Base-by-base conservation (phyloP, 1,284 basidiomycete species). In the Marasmius sp. region DNA sequence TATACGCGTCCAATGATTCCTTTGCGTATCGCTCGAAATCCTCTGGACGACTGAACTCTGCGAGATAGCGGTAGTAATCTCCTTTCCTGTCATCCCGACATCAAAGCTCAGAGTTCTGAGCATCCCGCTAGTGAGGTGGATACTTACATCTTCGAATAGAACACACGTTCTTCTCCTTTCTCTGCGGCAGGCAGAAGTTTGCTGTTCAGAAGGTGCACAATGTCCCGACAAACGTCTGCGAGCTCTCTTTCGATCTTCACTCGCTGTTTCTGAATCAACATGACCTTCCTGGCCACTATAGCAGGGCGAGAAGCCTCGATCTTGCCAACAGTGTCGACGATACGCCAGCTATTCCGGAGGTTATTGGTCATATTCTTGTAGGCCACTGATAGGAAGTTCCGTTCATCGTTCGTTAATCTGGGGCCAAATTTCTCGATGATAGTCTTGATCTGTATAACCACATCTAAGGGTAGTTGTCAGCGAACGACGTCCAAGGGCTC, bases 11-110 rank as follows among this genome's bases (percentile, higher is more conserved):
- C 38, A 89, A 77, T 12, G 87, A 87, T 18, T 79, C 74, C 22
- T 81, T 78, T 3, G 81, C 85, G 63, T 80, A 81, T 55, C 74
- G 74, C 59, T 78, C 72, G 54, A 79, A 73, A 47, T 87, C 85
- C 59, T 78, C 74, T 55, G 79, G 75, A 38, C 80, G 79, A 2
- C 85, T 80, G 62, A 86, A 83, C 67, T 89, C 88, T 3, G 86
- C 85, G 33, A 89, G 78, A 68, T 89, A 89, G 47, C 87, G 85
- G 69, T 85, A 87, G 69, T 89, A 89, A 67, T 89, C 88, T 33
- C 87, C 88, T 68, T 84, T 84, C 85, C 88, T 89, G 63, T 38
- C 51, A 48, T 43, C 18, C 37, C 27, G 27, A 27, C 27, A 49
- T 37, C 56, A 12, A 63, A 41, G 53, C 56, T 53, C 36, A 61